Evolutionary conservation across 768 basidiomycete genomes (phyloP).

Genomic region (Collybia nuda): DNA sequence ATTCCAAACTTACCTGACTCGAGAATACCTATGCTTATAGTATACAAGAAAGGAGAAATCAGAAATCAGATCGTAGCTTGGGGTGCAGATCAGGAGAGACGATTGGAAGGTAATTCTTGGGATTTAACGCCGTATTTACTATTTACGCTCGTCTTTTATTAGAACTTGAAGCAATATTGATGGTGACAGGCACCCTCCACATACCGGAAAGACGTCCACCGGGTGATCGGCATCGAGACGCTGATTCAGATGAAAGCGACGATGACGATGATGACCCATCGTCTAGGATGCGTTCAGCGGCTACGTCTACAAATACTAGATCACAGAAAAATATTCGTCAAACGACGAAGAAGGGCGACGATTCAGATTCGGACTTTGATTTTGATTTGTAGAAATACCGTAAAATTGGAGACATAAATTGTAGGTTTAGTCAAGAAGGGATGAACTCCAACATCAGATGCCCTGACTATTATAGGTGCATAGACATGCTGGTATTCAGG

Average conservation of each 20-base stretch:
- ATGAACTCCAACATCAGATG: too few relatives aligned
- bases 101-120: conserved; percentile 60
- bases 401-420: too few relatives aligned
- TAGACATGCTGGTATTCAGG: too few relatives aligned
- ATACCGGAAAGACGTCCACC: conserved; percentile 46
- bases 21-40: conserved; percentile 86
- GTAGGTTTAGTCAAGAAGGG: too few relatives aligned
- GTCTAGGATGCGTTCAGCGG: conserved; percentile 55
- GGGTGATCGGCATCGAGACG: conserved; percentile 26
- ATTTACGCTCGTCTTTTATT: conserved; percentile 3
- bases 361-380: conserved; percentile 81
- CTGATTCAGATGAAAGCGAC: conserved; percentile 47
- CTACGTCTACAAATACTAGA: conserved; percentile 53
- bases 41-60: conserved; percentile 93
- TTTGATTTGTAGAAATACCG: conserved; percentile 52
- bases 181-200: conserved; percentile 66
- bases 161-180: conserved; percentile 74
- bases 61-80: conserved; percentile 82
- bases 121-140: background rate
- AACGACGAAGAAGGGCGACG: conserved; percentile 33
- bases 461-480: too few relatives aligned
- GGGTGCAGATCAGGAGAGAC: conserved; percentile 77
- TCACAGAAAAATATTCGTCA: conserved; percentile 56
- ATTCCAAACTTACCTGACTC: conserved; percentile 95
- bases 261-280: conserved; percentile 48